Evolutionary conservation across 495 filamentous ascomycete genomes (phyloP).

Genomic region (Podospora pseudoanserina): DNA sequence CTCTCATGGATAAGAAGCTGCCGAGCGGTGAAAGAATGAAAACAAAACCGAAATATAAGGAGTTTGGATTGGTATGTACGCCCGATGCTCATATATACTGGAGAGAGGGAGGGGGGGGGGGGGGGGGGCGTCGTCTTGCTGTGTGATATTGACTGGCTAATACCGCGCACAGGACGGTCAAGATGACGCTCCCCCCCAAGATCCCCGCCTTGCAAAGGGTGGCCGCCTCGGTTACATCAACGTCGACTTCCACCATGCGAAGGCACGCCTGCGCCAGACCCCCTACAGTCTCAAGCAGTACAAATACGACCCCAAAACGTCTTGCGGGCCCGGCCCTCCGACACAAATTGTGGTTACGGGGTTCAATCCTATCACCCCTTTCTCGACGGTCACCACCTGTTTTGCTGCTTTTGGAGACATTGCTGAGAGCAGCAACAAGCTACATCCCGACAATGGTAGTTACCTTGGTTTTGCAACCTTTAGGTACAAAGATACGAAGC

Average conservation of each 20-base stretch:
- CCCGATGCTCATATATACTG: conserved; percentile 32
- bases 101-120: not conserved
- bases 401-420: conserved; percentile 89
- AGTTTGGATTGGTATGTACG: conserved; percentile 65
- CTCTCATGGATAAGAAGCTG: conserved; percentile 51
- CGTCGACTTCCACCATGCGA: conserved; percentile 66
- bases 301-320: conserved; percentile 71
- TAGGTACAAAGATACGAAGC: conserved; percentile 72
- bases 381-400: conserved; percentile 71
- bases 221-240: conserved; percentile 56
- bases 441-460: conserved; percentile 87
- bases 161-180: conserved; percentile 51
- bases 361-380: conserved; percentile 81
- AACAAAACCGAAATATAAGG: conserved; percentile 63
- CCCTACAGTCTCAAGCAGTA: conserved; percentile 78
- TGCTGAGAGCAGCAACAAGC: conserved; percentile 80
- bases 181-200: conserved; percentile 63
- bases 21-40: conserved; percentile 61
- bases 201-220: conserved; percentile 70
- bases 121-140: conserved; percentile 55
- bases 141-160: conserved; percentile 49
- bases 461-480: conserved; percentile 90
- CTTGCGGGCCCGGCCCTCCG: conserved; percentile 83
- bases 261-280: conserved; percentile 65
- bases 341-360: conserved; percentile 87